phyloP scores from a whole-genome alignment of 1,139 yeast species.

The Suhomyces bokatorum region DNA sequence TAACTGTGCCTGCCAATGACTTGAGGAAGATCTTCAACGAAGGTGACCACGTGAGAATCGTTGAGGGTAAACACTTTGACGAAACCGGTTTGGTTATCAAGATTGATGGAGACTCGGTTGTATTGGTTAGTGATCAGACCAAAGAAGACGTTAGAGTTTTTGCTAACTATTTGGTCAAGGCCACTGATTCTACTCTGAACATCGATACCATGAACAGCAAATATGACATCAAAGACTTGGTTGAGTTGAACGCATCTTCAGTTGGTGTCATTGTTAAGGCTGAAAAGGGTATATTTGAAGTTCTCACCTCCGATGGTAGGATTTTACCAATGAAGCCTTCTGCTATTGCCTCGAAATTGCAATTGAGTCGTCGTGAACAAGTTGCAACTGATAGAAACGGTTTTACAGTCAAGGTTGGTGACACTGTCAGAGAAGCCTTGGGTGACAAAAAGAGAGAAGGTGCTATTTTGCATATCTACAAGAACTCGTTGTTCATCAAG shows the following conservation, averaged over 20 bases:
- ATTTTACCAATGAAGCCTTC: constrained; percentile 70
- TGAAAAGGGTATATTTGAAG: constrained; percentile 80
- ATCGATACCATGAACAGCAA: constrained; percentile 52
- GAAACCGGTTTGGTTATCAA: constrained; percentile 93
- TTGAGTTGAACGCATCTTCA: constrained; percentile 79
- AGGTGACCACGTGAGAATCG: constrained; percentile 95
- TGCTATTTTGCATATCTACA: constrained; percentile 79
- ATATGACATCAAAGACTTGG: constrained; percentile 86
- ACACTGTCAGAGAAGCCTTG: constrained; percentile 77
- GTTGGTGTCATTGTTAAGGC: constrained; percentile 91
- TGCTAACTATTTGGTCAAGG: constrained; percentile 80
- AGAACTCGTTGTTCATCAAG: constrained; percentile 74
- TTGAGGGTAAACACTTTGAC: constrained; percentile 87
- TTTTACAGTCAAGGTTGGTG: constrained; percentile 82
- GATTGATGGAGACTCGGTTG: constrained; percentile 80
- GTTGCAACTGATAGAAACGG: constrained; percentile 89
- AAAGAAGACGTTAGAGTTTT: constrained; percentile 87
- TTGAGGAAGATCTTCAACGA: constrained; percentile 82
- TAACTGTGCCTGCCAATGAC: constrained; percentile 73
- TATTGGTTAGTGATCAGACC: constrained; percentile 86
- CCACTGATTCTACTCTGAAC: constrained; percentile 64
- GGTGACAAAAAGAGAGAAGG: constrained; percentile 81
- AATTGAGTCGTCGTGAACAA: constrained; percentile 62
- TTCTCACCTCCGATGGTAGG: constrained; percentile 85
- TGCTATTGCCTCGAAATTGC: constrained; percentile 75